phyloP scores from a whole-genome alignment of 1,284 basidiomycete genomes.

The Papiliotrema laurentii region DNA sequence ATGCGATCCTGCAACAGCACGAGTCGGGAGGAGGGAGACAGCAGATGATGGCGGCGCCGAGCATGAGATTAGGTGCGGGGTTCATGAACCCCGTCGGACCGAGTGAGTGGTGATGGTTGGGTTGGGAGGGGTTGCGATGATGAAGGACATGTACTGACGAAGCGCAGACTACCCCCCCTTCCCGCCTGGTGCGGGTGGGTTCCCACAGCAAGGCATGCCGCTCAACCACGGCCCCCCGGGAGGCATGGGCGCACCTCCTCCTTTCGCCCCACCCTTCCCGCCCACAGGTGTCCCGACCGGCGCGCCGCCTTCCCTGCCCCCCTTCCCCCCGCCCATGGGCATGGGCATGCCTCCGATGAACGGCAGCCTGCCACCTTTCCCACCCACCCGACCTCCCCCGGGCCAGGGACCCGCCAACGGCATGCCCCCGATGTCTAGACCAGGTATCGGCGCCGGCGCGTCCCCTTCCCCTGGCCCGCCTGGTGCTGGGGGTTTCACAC shows the following conservation, averaged over 20 bases:
- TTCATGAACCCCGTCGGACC: conserved; percentile 39
- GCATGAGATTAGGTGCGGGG: conserved; percentile 48
- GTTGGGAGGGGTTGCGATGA: background rate
- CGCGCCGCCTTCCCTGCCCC: conserved; percentile 6
- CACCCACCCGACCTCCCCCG: conserved; percentile 5
- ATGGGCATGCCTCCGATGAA: conserved; percentile 55
- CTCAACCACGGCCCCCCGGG: too few relatives aligned
- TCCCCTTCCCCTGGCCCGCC: conserved; percentile 35
- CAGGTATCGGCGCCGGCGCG: conserved; percentile 2
- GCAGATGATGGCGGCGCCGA: conserved; percentile 64
- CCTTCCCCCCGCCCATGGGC: conserved; percentile 11
- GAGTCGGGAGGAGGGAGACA: conserved; percentile 55
- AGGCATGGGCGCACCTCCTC: conserved; percentile 24
- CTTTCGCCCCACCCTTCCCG: conserved; percentile 57
- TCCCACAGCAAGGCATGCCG: too few relatives aligned
- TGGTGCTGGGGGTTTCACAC: conserved; percentile 7
- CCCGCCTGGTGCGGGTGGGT: conserved; percentile 8
- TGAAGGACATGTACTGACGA: too few relatives aligned
- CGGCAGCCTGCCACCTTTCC: background rate
- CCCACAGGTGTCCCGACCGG: conserved; percentile 39
- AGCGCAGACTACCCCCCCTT: conserved; percentile 4
- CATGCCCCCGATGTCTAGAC: conserved; percentile 1
- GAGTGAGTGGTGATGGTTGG: conserved; percentile 7
- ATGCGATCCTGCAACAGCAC: conserved; percentile 89
- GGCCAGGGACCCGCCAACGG: conserved; percentile 25